Base-by-base conservation (phyloP, 352 stramenopile genomes). In the Blastocystis sp. region DNA sequence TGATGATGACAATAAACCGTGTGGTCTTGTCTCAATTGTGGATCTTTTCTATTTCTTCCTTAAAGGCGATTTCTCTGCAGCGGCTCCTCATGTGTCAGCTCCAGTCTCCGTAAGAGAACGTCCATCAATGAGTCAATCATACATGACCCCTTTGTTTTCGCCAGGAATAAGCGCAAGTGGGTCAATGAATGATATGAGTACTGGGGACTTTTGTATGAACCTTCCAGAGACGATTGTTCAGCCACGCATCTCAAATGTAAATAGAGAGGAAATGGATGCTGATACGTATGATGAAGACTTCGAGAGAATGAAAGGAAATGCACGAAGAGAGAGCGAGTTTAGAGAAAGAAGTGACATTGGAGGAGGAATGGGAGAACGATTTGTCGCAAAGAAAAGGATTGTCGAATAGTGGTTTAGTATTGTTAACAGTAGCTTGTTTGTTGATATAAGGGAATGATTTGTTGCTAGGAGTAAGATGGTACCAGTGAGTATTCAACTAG, bases 1-100 rank as follows among this genome's bases (percentile, higher is more conserved):
- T 13, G 51, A 84, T 42, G 73, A 84, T 27, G 19, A 40, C 7
- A 58, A 84, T 19, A 64, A 66, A 19, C 73, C 73, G 3, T 84
- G 73, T 35, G 73, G 73, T 22, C 27, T 84, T 37, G 73, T 68
- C 5, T 84, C 73, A 22, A 84, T 84, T 42, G 48, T 84, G 24
- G 73, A 84, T 44, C 56, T 84, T 5, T 84, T 84, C 73, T 37
- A 53, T n/a, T 84, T 84, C 35, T 84, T 84, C 33, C 73, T 84
- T 22, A 84, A 84, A 40, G 73, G 73, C 5, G 73, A 84, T 44
- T 84, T 84, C 51, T 27, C 73, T 4, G 30, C 17, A 56, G 27
- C 53, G 4, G 27, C 73, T 13, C 66, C 66, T 24, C 51, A 68
- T 27, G 44, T 64, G 2, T 81, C 70, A 5, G 68, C 68, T 27